Evolutionary conservation across 1,284 basidiomycete genomes (phyloP).

Genomic region (Ustilago trichophora): DNA sequence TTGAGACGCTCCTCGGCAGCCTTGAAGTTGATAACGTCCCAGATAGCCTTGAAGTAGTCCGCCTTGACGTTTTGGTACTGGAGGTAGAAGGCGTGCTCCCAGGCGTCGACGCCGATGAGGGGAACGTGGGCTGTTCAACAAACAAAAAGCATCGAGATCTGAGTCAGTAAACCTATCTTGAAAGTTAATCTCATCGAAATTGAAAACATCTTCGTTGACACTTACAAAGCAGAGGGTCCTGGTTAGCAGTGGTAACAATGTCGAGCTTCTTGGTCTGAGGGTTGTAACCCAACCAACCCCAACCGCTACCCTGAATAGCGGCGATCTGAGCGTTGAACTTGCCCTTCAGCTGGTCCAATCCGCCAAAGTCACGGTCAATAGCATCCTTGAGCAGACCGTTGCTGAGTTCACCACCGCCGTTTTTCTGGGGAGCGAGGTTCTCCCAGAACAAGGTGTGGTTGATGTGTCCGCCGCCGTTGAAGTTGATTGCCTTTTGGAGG

Average conservation of each 20-base stretch:
- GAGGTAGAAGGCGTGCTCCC: slow-evolving; percentile 66
- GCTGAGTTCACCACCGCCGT: slow-evolving; percentile 61
- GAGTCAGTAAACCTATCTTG: too few species aligned
- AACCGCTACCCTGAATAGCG: slow-evolving; percentile 64
- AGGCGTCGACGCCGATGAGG: slow-evolving; percentile 64
- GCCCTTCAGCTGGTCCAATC: slow-evolving; percentile 57
- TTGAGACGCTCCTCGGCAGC: slow-evolving; percentile 63
- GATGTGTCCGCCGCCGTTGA: slow-evolving; percentile 66
- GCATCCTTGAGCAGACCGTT: slow-evolving; percentile 58
- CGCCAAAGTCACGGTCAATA: slow-evolving; percentile 64
- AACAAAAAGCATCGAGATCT: too few species aligned
- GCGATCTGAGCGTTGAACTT: slow-evolving; percentile 59
- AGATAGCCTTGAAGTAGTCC: slow-evolving; percentile 66
- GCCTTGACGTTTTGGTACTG: slow-evolving; percentile 66
- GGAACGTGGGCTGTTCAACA: slow-evolving; percentile 61
- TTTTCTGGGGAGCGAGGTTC: slow-evolving; percentile 60
- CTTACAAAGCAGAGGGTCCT: slow-evolving; percentile 63
- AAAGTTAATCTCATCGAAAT: too few species aligned
- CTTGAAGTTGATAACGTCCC: slow-evolving; percentile 66
- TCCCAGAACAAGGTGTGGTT: slow-evolving; percentile 67
- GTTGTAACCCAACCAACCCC: slow-evolving; percentile 65
- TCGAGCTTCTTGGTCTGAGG: slow-evolving; percentile 55
- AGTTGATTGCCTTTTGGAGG: slow-evolving; percentile 61
- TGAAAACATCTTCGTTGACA: too few species aligned
- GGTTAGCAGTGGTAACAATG: slow-evolving; percentile 64